Evolutionary conservation across 257 asterid genomes (phyloP), one percentile per base, ranked within the genome.

Genomic region (Mentha longifolia): DNA sequence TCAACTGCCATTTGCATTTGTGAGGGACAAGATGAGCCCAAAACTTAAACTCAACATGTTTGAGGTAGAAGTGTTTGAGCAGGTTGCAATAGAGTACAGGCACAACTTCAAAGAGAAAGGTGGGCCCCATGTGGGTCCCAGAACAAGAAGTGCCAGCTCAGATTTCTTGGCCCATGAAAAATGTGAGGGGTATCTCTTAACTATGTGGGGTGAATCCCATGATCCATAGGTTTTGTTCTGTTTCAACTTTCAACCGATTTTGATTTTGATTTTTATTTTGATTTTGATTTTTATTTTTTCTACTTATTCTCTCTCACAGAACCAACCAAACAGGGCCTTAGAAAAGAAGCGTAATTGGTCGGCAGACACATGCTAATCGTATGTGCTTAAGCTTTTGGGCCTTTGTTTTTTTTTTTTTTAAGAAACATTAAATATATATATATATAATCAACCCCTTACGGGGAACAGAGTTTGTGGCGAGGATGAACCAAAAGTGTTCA

Each of bases 171-270:
- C 41, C 37, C 61, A 65, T 59, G 79, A 83, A 60, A 82, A 85
- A 73, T 95, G 98, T 41, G 88, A 85, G 46, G 77, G 71, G 0
- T 88, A 95, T 65, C 87, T 92, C 15, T 55, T 81, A 16, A 82
- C 76, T 51, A 88, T 91, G 97, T 94, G 97, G 97, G 97, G 86
- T 65, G 97, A 91, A 82, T 79, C 89, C 76, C 87, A 79, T 82
- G 90, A 85, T 74, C 79, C 78, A 45, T 45, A 49, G 17, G 54
- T 25, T 3, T 55, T 56, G 8, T 63, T 7, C 1, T 60, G 14
- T 16, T 35, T 35, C 39, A 35, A 35, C 39, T 35, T 43, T 15
- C 50, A n/a, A n/a, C n/a, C n/a, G n/a, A n/a, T n/a, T n/a, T n/a
- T n/a, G n/a, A n/a, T n/a, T n/a, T n/a, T n/a, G n/a, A n/a, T n/a